Conservation (phyloP, 1,284 basidiomycete genomes). For the Fomitopsis schrenkii region DNA sequence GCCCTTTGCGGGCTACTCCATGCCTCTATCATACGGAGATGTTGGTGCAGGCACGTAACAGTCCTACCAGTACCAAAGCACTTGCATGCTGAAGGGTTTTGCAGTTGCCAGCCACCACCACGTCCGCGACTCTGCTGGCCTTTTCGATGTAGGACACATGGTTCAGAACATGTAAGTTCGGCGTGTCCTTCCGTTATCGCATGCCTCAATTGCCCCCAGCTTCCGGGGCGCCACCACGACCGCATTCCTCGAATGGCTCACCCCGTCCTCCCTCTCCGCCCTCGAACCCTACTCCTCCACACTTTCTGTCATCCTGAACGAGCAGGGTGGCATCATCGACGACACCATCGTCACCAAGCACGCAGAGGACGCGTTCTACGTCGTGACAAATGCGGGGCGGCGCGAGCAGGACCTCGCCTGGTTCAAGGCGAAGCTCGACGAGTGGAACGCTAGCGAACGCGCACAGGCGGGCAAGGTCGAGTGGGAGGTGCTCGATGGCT, state of each 20-base stretch:
- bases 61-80: not conserved
- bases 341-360: conserved; percentile 89
- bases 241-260: conserved; percentile 82
- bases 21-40: conserved; percentile 88
- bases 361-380: conserved; percentile 78
- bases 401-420: conserved; percentile 79
- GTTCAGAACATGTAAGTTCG: conserved; percentile 71
- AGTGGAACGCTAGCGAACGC: conserved; percentile 67
- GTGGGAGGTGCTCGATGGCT: conserved; percentile 79
- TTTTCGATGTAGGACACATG: conserved; percentile 99
- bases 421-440: conserved; percentile 64
- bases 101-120: conserved; percentile 90
- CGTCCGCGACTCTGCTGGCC: conserved; percentile 78
- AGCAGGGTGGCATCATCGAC: conserved; percentile 92
- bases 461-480: conserved; percentile 61
- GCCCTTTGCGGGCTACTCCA: conserved; percentile 91
- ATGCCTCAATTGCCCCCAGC: conserved; percentile 28
- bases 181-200: conserved; percentile 3
- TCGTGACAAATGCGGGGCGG: conserved; percentile 95
- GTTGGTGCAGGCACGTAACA: conserved; percentile 70
- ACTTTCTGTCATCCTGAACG: conserved; percentile 87
- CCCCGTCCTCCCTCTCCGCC: conserved; percentile 73
- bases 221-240: conserved; percentile 75
- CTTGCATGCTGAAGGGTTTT: conserved; percentile 3
- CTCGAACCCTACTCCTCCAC: conserved; percentile 73